Conservation (phyloP, 2,329 filamentous ascomycete species). For the Xylaria sp. region DNA sequence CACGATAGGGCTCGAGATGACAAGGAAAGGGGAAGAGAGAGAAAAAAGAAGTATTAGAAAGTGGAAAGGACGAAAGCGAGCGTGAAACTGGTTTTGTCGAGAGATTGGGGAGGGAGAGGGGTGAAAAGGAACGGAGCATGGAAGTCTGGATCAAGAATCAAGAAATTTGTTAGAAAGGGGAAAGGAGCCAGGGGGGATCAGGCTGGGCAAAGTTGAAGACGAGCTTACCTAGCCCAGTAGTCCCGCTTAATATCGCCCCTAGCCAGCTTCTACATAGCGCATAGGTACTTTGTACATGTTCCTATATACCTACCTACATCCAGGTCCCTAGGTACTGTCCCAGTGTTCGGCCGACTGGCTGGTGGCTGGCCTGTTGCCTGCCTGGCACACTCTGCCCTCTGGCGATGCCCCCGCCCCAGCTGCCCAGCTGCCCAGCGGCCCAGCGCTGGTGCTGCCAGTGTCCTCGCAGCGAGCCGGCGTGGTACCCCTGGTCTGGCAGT, state of each 20-base stretch:
- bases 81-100: conserved; percentile 34
- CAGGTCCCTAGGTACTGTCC: too few species aligned
- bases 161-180: conserved; percentile 37
- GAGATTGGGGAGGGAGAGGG: conserved; percentile 16
- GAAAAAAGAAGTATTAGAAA: conserved; percentile 25
- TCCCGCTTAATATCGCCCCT: conserved; percentile 15
- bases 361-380: too few species aligned
- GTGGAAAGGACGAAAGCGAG: conserved; percentile 30
- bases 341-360: too few species aligned
- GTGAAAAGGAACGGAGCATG: conserved; percentile 27
- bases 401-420: too few species aligned
- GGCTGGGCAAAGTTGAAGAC: conserved; percentile 26
- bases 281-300: neutral
- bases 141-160: conserved; percentile 34
- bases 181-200: conserved; percentile 25
- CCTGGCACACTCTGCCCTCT: too few species aligned
- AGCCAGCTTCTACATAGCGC: neutral
- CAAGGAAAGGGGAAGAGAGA: conserved; percentile 11
- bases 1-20: conserved; percentile 16
- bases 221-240: conserved; percentile 9
- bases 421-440: too few species aligned
- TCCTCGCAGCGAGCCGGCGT: neutral
- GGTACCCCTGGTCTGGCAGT: neutral
- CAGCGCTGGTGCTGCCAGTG: too few species aligned
- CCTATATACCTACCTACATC: conserved; percentile 11